A percentile compares a stretch with the other conserved stretches of the same genome.
Conservation (phyloP, 306 rosid genomes). For the Amphicarpaea edgeworthii region DNA sequence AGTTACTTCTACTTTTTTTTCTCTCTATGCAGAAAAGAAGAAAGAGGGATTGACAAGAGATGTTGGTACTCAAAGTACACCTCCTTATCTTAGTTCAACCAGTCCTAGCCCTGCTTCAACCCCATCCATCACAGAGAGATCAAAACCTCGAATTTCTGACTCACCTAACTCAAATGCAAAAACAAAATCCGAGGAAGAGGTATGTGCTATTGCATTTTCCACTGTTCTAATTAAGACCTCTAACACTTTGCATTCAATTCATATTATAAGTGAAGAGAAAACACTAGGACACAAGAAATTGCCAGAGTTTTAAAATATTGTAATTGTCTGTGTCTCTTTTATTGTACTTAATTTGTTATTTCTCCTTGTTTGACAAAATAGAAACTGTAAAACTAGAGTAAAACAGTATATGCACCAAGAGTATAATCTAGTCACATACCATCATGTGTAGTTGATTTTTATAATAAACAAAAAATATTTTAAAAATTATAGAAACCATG, state of each 20-base stretch:
- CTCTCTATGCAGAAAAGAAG: conserved; percentile 60
- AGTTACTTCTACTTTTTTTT: not conserved
- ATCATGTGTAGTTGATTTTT: not conserved
- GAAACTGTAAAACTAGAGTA: conserved; percentile 14
- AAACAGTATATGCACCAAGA: not conserved
- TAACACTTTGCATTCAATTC: conserved; percentile 14
- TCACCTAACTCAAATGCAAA: conserved; percentile 71
- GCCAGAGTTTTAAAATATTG: not conserved
- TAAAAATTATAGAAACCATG: not conserved
- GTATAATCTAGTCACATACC: not conserved
- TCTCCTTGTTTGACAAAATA: not conserved
- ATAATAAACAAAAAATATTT: not conserved
- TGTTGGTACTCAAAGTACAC: conserved; percentile 92
- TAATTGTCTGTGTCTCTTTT: not conserved
- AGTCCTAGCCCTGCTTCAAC: conserved; percentile 87
- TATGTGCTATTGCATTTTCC: conserved; percentile 30
- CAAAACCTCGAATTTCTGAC: conserved; percentile 54
- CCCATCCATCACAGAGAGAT: conserved; percentile 76
- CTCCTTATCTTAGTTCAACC: conserved; percentile 70
- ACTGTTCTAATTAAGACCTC: conserved; percentile 11
- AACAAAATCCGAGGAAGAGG: conserved; percentile 68
- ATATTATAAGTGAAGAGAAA: not conserved
- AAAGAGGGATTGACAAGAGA: conserved; percentile 75
- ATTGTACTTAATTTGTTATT: conserved; percentile 1
- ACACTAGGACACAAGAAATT: conserved; percentile 25